phyloP scores from a whole-genome alignment of 2,329 filamentous ascomycete species.

The Hypoxylon sp. region DNA sequence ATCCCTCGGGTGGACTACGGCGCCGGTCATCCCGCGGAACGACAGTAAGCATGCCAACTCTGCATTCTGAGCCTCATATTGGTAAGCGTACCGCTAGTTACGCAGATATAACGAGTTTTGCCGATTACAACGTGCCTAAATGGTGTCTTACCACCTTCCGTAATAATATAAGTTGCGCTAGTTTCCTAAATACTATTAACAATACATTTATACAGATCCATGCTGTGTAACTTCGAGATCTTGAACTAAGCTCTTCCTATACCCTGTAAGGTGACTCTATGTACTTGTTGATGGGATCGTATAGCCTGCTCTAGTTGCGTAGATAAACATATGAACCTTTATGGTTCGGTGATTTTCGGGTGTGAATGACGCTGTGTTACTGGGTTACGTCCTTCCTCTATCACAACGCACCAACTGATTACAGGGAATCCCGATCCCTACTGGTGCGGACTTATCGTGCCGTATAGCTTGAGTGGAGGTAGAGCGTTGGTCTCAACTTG shows the following conservation, averaged over 20 bases:
- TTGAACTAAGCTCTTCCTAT: constrained; percentile 1
- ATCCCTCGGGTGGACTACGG: not conserved
- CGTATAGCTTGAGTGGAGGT: not conserved
- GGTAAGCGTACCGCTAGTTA: constrained; percentile 3
- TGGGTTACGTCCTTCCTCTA: not conserved
- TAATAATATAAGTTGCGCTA: not conserved
- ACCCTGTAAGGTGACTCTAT: not conserved
- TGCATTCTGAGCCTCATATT: constrained; percentile 1
- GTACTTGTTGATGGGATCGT: not conserved
- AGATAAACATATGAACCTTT: not conserved
- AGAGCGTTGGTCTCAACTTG: too few relatives aligned
- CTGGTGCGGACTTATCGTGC: not conserved
- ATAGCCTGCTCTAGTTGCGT: not conserved
- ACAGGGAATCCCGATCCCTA: not conserved
- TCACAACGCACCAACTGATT: constrained; percentile 1
- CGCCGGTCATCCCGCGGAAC: not conserved
- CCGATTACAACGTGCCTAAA: constrained; percentile 1
- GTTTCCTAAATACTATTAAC: not conserved
- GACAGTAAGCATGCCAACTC: not conserved
- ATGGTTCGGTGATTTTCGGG: not conserved
- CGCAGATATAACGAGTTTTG: not conserved
- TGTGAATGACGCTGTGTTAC: not conserved
- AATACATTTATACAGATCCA: not conserved
- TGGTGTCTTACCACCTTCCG: constrained; percentile 8
- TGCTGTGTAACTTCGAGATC: constrained; percentile 14